phyloP scores from a whole-genome alignment of 2,329 filamentous ascomycete genomes.

The Diaporthe destruens region DNA sequence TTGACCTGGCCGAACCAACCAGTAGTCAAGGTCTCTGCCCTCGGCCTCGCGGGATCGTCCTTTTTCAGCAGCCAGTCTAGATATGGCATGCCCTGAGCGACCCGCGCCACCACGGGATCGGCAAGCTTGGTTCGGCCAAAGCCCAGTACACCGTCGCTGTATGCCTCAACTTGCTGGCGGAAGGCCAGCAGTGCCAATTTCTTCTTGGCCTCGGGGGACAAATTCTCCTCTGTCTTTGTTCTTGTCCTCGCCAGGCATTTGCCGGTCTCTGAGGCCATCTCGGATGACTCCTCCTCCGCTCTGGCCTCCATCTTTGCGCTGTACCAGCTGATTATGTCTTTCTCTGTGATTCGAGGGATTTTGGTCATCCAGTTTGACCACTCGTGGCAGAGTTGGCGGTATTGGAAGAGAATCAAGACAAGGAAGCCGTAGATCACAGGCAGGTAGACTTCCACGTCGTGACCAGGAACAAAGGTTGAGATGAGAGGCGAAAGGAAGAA shows the following conservation, averaged over 20 bases:
- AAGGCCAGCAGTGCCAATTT: slow-evolving; percentile 48
- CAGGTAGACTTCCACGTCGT: slow-evolving; percentile 69
- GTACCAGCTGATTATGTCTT: slow-evolving; percentile 65
- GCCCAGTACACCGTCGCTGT: slow-evolving; percentile 40
- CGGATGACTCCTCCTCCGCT: slow-evolving; percentile 16
- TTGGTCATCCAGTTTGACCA: slow-evolving; percentile 71
- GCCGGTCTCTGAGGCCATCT: slow-evolving; percentile 20
- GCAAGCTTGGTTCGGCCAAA: slow-evolving; percentile 34
- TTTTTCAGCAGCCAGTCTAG: slow-evolving; percentile 54
- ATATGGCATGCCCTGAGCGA: slow-evolving; percentile 50
- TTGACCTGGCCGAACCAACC: slow-evolving; percentile 53
- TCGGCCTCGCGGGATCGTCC: slow-evolving; percentile 47
- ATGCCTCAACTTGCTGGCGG: slow-evolving; percentile 52
- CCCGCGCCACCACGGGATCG: slow-evolving; percentile 45
- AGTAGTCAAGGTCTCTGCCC: slow-evolving; percentile 50
- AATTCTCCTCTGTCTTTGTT: slow-evolving; percentile 43
- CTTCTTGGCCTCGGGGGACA: slow-evolving; percentile 41
- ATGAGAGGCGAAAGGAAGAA: slow-evolving; percentile 69
- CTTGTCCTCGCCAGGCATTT: slow-evolving; percentile 15
- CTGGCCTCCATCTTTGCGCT: slow-evolving; percentile 47
- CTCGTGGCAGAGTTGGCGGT: slow-evolving; percentile 65
- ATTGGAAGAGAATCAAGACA: slow-evolving; percentile 61
- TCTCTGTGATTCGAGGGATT: slow-evolving; percentile 62
- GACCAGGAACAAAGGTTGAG: slow-evolving; percentile 62
- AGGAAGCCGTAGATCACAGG: slow-evolving; percentile 67